Conservation (phyloP, 2,329 filamentous ascomycete species). For the Pseudonectria foliicola region DNA sequence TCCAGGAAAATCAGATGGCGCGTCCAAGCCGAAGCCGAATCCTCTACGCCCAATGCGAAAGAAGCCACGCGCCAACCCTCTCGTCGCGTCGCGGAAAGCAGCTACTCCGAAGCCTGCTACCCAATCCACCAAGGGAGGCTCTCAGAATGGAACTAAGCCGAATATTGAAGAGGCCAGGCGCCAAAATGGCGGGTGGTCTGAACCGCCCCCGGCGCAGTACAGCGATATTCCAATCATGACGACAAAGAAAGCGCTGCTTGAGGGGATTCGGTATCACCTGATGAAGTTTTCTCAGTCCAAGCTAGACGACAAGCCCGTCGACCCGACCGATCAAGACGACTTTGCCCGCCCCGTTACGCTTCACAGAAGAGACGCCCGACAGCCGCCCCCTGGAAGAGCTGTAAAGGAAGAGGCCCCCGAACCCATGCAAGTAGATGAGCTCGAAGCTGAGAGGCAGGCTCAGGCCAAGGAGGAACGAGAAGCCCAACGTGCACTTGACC, state of each 20-base stretch:
- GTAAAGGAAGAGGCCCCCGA: conserved; percentile 51
- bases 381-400: conserved; percentile 55
- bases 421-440: conserved; percentile 41
- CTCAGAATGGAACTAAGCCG: conserved; percentile 23
- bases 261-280: conserved; percentile 78
- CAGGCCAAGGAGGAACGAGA: conserved; percentile 73
- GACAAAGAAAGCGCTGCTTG: conserved; percentile 71
- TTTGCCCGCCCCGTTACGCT: conserved; percentile 85
- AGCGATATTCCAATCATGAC: conserved; percentile 63
- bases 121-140: conserved; percentile 12
- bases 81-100: conserved; percentile 50
- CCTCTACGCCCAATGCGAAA: conserved; percentile 34
- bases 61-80: conserved; percentile 48
- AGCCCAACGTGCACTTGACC: conserved; percentile 75
- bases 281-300: conserved; percentile 67
- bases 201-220: conserved; percentile 43
- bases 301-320: conserved; percentile 51
- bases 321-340: conserved; percentile 63
- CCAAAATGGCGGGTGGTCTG: conserved; percentile 52
- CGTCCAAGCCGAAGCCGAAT: conserved; percentile 25
- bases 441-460: conserved; percentile 57
- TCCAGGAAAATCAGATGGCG: conserved; percentile 28
- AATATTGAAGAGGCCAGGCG: conserved; percentile 36
- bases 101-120: conserved; percentile 17
- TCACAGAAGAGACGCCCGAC: conserved; percentile 79